Evolutionary conservation across 164 flowering plant genomes (phyloP), one percentile per base, ranked within the genome.

Genomic region (Stephania japonica): DNA sequence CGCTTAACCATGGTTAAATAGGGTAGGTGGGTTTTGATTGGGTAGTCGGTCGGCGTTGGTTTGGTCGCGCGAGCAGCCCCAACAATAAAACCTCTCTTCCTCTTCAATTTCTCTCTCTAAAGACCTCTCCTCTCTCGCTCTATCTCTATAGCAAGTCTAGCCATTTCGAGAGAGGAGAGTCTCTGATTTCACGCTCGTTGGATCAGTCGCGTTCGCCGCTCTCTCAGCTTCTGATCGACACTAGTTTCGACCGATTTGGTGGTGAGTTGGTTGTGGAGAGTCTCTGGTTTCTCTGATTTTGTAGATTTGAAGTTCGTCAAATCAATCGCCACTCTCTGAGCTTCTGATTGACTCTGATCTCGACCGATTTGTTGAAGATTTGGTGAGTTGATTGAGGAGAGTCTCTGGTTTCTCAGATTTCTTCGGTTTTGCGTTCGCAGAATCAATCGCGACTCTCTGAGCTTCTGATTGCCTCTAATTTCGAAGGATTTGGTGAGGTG

Each of bases 21-120:
- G 78, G 77, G 87, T 90, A 82, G 89, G 90, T 88, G 86, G 79
- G 76, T 32, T 32, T 32, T 32, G 38, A 32, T 85, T 85, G 88
- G 86, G 86, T 42, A 74, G 86, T 86, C 87, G 91, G 91, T 87
- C 62, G 88, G 88, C 87, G 86, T 83, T 83, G 85, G 84, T 69
- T 84, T 71, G 27, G 65, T 82, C 72, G 42, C 67, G 66, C n/a
- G 42, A 38, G 23, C 69, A 66, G 56, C 64, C 77, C 26, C 63
- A 47, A 53, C 72, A 65, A 61, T 25, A 66, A 24, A 63, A 24
- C 63, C 63, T 56, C 64, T 6, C 10, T 11, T 53, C 4, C 16
- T 9, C 6, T 32, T 50, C 50, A 19, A 13, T 16, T 12, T 56
- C 63, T 56, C 63, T 56, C 63, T 19, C 7, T 50, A 27, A 3